Conservation (phyloP, 2,329 filamentous ascomycete genomes). For the Verticillium zaregamsianum region DNA sequence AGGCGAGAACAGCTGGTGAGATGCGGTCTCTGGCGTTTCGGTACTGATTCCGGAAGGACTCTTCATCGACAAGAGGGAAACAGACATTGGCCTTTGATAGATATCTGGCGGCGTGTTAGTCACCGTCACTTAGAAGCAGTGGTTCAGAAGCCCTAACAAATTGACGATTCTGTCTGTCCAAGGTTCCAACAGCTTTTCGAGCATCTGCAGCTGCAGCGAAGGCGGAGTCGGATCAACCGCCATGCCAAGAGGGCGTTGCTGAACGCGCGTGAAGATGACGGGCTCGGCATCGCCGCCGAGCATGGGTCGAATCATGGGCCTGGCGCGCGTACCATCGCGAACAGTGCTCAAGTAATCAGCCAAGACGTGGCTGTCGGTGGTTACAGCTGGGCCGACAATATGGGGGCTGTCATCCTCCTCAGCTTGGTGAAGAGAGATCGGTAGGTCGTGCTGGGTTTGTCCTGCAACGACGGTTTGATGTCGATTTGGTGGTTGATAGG, state of each 20-base stretch:
- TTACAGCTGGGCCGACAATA: slow-evolving; percentile 56
- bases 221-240: slow-evolving; percentile 30
- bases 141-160: slow-evolving; percentile 26
- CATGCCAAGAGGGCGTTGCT: slow-evolving; percentile 39
- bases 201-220: slow-evolving; percentile 45
- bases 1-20: slow-evolving; percentile 52
- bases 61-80: slow-evolving; percentile 57
- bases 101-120: slow-evolving; percentile 32
- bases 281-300: slow-evolving; percentile 20
- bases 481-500: not conserved
- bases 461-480: not conserved
- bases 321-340: slow-evolving; percentile 16
- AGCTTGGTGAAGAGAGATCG: slow-evolving; percentile 22
- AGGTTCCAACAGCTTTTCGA: slow-evolving; percentile 56
- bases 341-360: slow-evolving; percentile 48
- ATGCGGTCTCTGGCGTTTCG: slow-evolving; percentile 39
- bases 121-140: too few species aligned
- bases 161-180: slow-evolving; percentile 46
- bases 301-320: slow-evolving; percentile 20
- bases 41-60: slow-evolving; percentile 46
- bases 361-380: slow-evolving; percentile 56
- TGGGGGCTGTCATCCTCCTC: slow-evolving; percentile 41
- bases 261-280: slow-evolving; percentile 42
- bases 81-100: slow-evolving; percentile 53
- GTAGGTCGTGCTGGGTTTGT: slow-evolving; percentile 16